phyloP scores from a whole-genome alignment of 2,329 filamentous ascomycete genomes.

The Madurella mycetomatis region DNA sequence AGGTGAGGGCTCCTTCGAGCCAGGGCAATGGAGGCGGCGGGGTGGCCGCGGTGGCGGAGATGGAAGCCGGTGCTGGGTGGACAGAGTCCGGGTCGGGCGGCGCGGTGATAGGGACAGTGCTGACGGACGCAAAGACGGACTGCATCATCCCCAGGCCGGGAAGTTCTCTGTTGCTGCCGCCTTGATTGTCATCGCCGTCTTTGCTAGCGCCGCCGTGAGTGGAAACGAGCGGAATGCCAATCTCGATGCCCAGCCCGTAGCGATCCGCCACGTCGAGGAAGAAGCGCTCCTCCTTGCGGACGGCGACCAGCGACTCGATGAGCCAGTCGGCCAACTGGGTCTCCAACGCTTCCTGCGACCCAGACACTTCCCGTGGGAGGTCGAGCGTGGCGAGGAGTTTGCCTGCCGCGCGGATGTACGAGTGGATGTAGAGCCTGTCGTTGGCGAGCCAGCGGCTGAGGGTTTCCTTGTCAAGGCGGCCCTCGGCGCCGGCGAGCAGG shows the following conservation, averaged over 20 bases:
- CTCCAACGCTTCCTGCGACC: conserved; percentile 34
- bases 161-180: conserved; percentile 18
- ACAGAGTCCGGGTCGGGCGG: background rate
- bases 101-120: background rate
- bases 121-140: conserved; percentile 19
- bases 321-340: conserved; percentile 59
- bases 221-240: conserved; percentile 16
- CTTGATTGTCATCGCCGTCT: conserved; percentile 29
- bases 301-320: conserved; percentile 60
- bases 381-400: conserved; percentile 59
- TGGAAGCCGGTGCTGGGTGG: background rate
- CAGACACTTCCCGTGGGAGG: conserved; percentile 40
- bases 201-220: background rate
- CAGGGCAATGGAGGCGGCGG: conserved; percentile 36
- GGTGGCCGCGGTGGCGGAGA: background rate
- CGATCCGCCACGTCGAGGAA: conserved; percentile 60
- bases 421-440: conserved; percentile 66
- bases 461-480: conserved; percentile 51
- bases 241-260: conserved; percentile 52
- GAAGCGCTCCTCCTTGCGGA: conserved; percentile 62
- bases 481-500: conserved; percentile 59
- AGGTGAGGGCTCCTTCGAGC: conserved; percentile 66
- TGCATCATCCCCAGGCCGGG: conserved; percentile 38
- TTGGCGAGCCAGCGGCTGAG: conserved; percentile 67
- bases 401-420: conserved; percentile 62